A percentile compares a stretch with the other conserved stretches of the same genome.
Evolutionary conservation across 148 eudicot species (phyloP).

Genomic region (Linanthus parryae): DNA sequence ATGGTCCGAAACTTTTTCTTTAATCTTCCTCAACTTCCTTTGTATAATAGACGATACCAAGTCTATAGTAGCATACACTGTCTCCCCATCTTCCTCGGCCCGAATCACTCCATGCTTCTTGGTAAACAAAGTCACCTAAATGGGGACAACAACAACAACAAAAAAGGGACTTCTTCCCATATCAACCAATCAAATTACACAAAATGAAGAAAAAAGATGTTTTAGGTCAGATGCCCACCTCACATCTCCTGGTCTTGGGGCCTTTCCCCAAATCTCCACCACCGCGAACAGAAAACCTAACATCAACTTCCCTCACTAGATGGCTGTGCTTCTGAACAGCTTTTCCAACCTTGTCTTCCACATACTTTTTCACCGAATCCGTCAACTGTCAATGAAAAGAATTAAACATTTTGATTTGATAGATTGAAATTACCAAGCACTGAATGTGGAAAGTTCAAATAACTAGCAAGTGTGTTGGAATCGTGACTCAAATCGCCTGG

Average conservation of each 20-base stretch:
- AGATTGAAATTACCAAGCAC: too few relatives aligned
- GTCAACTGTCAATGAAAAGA: conserved; percentile 28
- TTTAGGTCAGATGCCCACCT: conserved; percentile 32
- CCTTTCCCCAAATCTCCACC: conserved; percentile 91
- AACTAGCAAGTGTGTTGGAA: too few relatives aligned
- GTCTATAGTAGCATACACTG: conserved; percentile 68
- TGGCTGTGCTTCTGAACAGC: conserved; percentile 70
- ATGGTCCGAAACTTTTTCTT: conserved; percentile 86
- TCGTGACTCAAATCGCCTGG: too few relatives aligned
- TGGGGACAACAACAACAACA: neutral
- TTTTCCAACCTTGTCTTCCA: conserved; percentile 85
- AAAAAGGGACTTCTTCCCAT: neutral
- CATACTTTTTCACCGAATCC: conserved; percentile 45
- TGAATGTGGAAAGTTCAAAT: too few relatives aligned
- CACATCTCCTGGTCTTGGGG: conserved; percentile 66
- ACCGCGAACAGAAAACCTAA: conserved; percentile 74
- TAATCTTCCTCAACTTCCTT: conserved; percentile 82
- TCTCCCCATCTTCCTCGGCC: conserved; percentile 81
- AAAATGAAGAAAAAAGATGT: neutral
- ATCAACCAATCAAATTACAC: neutral
- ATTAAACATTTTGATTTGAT: too few relatives aligned
- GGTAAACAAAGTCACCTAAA: conserved; percentile 77
- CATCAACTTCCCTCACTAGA: conserved; percentile 89
- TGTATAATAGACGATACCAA: conserved; percentile 72
- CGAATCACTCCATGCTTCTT: conserved; percentile 88